Evolutionary conservation across 2,329 filamentous ascomycete genomes (phyloP), one percentile per base, ranked within the genome.

Genomic region (Fusarium lyarnte): DNA sequence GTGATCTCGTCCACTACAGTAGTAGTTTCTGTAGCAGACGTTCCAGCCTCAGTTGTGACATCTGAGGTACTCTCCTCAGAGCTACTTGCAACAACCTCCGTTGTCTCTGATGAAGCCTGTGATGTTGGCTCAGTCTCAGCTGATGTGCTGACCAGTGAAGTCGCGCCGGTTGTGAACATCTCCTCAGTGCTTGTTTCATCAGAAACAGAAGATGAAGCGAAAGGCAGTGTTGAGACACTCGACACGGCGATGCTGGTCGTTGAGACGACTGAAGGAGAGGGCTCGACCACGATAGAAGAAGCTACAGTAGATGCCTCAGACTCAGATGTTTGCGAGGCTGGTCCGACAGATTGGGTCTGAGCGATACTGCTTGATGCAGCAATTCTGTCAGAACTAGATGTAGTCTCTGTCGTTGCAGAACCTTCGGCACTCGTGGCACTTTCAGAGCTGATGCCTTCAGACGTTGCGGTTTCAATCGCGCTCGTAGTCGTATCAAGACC

Each of bases 351-450:
- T 6, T 52, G 17, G 2, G 12, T 11, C 9, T 25, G 47, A 16
- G 17, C 3, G 6, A 21, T 3, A 11, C 23, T 52, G 4, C 47
- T 52, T 21, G 47, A 36, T 2, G 47, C 2, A 2, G 6, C 17
- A 23, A 21, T 16, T 4, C 13, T 16, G 1, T 8, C 23, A 8
- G 31, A 36, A 0, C 23, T 36, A 2, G 6, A 21, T 21, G 4
- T 5, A 17, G 5, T 27, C 5, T 52, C 31, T 27, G 3, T 21
- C 2, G 17, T 36, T 3, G 13, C 9, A 25, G 47, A 36, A 8
- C 12, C 7, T 52, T 27, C n/a, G 12, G 1, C 17, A 1, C n/a
- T 36, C 17, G 12, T 27, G 2, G 2, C 6, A 1, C n/a, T 51
- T 36, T 2, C 8, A 25, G 47, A 25, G 2, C 17, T 36, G 12